Evolutionary conservation across 495 filamentous ascomycete genomes (phyloP).

Genomic region (Aspergillus asperescens): DNA sequence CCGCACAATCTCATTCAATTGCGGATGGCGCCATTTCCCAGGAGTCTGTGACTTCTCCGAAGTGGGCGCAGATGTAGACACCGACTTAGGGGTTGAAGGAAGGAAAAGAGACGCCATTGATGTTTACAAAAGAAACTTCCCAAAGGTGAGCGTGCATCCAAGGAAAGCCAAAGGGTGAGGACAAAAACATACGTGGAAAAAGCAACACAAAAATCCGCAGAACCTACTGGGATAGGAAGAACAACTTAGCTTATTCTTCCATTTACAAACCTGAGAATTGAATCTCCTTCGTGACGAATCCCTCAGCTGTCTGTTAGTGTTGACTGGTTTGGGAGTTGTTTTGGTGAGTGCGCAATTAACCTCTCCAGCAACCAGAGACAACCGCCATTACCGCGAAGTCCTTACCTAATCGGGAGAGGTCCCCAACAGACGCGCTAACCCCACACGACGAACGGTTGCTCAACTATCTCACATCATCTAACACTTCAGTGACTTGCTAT

Average conservation of each 20-base stretch:
- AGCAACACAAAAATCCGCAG: conserved; percentile 1
- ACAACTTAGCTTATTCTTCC: neutral
- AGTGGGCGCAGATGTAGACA: conserved; percentile 40
- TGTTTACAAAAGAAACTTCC: neutral
- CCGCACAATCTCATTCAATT: conserved; percentile 67
- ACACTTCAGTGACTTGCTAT: neutral
- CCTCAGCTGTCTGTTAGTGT: no score
- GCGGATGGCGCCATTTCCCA: conserved; percentile 85
- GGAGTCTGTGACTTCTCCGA: conserved; percentile 52
- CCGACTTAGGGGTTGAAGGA: conserved; percentile 60
- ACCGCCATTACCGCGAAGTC: conserved; percentile 20
- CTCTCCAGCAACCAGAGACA: conserved; percentile 18
- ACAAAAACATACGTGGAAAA: conserved; percentile 18
- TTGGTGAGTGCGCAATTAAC: conserved; percentile 10
- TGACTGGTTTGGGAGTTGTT: conserved; percentile 11
- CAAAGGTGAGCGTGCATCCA: neutral
- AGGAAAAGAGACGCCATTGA: conserved; percentile 38
- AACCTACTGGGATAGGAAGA: conserved; percentile 18
- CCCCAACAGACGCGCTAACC: neutral
- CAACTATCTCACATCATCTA: conserved; percentile 9
- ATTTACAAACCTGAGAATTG: neutral
- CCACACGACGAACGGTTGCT: conserved; percentile 15
- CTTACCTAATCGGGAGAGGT: conserved; percentile 11
- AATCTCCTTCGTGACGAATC: neutral
- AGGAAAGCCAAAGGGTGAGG: neutral